Evolutionary conservation across 2,329 filamentous ascomycete species (phyloP).

Genomic region (Zarea fungicola): DNA sequence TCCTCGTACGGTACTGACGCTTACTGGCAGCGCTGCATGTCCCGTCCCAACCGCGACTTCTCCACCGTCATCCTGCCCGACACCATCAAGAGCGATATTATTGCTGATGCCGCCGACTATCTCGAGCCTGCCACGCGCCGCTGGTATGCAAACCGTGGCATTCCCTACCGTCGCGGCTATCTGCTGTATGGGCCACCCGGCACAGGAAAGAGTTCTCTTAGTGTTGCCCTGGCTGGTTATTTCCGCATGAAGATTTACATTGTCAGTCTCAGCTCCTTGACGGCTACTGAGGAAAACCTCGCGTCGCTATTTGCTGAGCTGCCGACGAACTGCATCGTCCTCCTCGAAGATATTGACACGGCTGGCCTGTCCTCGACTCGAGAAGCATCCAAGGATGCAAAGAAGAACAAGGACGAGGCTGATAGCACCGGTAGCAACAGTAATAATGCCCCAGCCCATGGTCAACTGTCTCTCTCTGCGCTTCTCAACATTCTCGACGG

Average conservation of each 20-base stretch:
- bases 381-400: constrained; percentile 28
- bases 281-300: constrained; percentile 61
- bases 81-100: constrained; percentile 51
- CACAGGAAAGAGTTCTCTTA: constrained; percentile 71
- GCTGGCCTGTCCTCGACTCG: constrained; percentile 62
- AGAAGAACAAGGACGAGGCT: constrained; percentile 18
- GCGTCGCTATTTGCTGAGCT: constrained; percentile 60
- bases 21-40: constrained; percentile 58
- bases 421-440: constrained; percentile 17
- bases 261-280: constrained; percentile 58
- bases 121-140: constrained; percentile 56
- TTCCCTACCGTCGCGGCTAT: constrained; percentile 81
- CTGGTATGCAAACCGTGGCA: constrained; percentile 83
- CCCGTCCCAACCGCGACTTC: constrained; percentile 54
- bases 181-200: constrained; percentile 76
- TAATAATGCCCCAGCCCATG: background rate
- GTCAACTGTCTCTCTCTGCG: constrained; percentile 63
- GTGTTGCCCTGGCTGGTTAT: constrained; percentile 63
- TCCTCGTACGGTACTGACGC: constrained; percentile 34
- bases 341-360: constrained; percentile 72
- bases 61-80: constrained; percentile 62
- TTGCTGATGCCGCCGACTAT: constrained; percentile 59
- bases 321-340: constrained; percentile 64
- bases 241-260: constrained; percentile 70
- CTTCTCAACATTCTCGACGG: constrained; percentile 79